phyloP scores from a whole-genome alignment of 768 basidiomycete genomes.

The Phaeolepiota aurea region DNA sequence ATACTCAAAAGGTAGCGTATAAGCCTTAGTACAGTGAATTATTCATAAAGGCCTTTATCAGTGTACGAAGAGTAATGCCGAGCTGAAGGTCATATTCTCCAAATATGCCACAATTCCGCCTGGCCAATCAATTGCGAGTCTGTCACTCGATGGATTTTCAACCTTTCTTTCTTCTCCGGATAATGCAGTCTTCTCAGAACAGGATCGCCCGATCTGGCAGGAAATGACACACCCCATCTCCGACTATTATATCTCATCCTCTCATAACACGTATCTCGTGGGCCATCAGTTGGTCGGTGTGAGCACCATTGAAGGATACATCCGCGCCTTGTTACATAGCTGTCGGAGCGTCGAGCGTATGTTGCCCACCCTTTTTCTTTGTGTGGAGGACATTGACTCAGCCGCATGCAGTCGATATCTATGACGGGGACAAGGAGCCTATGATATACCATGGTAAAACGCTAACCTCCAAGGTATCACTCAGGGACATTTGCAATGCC shows the following conservation, averaged over 20 bases:
- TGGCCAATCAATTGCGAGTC: conserved; percentile 13
- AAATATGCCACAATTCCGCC: conserved; percentile 20
- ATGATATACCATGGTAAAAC: conserved; percentile 87
- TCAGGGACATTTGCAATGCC: conserved; percentile 75
- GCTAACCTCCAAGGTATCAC: conserved; percentile 73
- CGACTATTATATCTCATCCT: conserved; percentile 87
- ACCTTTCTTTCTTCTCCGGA: conserved; percentile 76
- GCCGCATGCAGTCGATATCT: conserved; percentile 70
- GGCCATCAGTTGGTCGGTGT: conserved; percentile 73
- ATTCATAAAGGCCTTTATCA: too few species aligned
- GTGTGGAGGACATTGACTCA: not conserved
- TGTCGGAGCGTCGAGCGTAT: conserved; percentile 78
- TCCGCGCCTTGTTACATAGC: conserved; percentile 76
- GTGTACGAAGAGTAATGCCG: not conserved
- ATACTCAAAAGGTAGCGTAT: conserved; percentile 33
- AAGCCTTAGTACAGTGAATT: conserved; percentile 3
- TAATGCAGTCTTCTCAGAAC: conserved; percentile 49
- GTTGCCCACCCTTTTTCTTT: conserved; percentile 42
- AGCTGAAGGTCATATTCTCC: conserved; percentile 16
- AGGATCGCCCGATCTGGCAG: conserved; percentile 41
- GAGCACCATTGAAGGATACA: conserved; percentile 80
- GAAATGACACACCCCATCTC: conserved; percentile 86
- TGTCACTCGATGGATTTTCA: conserved; percentile 60
- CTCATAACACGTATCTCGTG: conserved; percentile 81
- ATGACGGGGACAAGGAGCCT: conserved; percentile 80